Base-by-base conservation (phyloP, 148 eudicot genomes). In the Limonium bicolor region DNA sequence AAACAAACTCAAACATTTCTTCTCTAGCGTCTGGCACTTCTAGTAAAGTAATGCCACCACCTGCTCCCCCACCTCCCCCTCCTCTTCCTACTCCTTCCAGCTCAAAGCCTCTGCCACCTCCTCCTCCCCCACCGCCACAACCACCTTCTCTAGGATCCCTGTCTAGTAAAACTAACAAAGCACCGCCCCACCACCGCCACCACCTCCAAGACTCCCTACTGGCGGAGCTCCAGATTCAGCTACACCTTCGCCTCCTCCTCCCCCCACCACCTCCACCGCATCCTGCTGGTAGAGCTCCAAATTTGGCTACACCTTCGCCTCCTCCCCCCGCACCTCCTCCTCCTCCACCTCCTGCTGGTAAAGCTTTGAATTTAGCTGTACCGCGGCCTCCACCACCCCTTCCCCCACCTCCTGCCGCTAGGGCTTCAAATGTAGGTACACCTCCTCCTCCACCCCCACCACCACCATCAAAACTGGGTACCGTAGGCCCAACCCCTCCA, bases 181-280 rank as follows among this genome's bases (percentile, higher is more conserved):
- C 55, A 25, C 30, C 57, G 43, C 16, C 49, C 68, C 67, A 3
- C 62, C 73, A 35, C 60, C 60, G 28, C 55, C 61, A 36, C 60
- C 56, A 6, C 56, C 46, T 8, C 30, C 40, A 22, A 20, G 4
- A 14, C 12, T 13, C 16, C 3, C 3, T 7, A 17, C 31, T 24
- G 9, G 31, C 14, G 21, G 12, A 3, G 16, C 18, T 19, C 0
- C 11, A 0, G 24, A 18, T 18, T 25, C 4, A 39, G 24, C 23
- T 19, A 39, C 20, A 38, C 22, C 44, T 12, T 30, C 48, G 6
- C 48, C 29, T 7, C n/a, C 48, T 3, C 5, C 48, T 21, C 3
- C 23, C 27, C 12, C 12, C 25, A 23, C 46, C 49, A 45, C 26
- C 33, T 25, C 32, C 49, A n/a, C 20, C 50, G 27, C 50, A 33